phyloP scores from a whole-genome alignment of 2,329 filamentous ascomycete genomes.

The Pseudohalonectria lignicola region DNA sequence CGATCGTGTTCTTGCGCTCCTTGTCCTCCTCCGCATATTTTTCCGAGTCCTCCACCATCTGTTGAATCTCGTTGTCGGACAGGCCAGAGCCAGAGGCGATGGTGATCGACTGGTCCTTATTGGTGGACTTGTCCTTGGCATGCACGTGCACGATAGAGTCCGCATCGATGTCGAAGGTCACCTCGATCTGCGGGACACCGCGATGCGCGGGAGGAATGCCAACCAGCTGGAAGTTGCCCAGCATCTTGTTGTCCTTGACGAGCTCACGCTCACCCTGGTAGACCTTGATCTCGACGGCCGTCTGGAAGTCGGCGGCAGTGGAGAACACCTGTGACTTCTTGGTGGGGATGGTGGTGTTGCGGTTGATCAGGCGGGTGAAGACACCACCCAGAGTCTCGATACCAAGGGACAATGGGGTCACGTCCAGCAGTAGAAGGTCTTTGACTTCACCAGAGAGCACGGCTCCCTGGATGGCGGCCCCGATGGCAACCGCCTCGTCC shows the following conservation, averaged over 20 bases:
- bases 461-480: constrained; percentile 93
- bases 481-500: constrained; percentile 94
- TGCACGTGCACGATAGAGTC: constrained; percentile 97
- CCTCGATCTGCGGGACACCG: constrained; percentile 92
- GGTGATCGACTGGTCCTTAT: constrained; percentile 99
- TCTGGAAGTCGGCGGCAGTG: constrained; percentile 96
- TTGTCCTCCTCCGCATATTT: constrained; percentile 92
- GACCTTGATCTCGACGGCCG: constrained; percentile 98
- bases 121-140: constrained; percentile 98
- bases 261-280: constrained; percentile 99
- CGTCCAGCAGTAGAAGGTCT: constrained; percentile 88
- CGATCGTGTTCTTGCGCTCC: constrained; percentile 91
- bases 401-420: constrained; percentile 91
- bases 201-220: constrained; percentile 93
- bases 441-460: constrained; percentile 95
- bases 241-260: constrained; percentile 94
- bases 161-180: constrained; percentile 97
- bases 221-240: constrained; percentile 98
- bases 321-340: constrained; percentile 99
- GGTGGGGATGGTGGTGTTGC: constrained; percentile 97
- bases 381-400: constrained; percentile 98
- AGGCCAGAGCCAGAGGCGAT: constrained; percentile 97
- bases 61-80: constrained; percentile 86
- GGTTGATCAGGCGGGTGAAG: constrained; percentile 96
- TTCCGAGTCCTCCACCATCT: constrained; percentile 97